Percentiles rank a stretch among this genome's conserved stretches.
These are phyloP conservation scores for Iberis amara DNA, from an alignment of 441 rosid genomes.

Conservation along the genomic window DNA sequence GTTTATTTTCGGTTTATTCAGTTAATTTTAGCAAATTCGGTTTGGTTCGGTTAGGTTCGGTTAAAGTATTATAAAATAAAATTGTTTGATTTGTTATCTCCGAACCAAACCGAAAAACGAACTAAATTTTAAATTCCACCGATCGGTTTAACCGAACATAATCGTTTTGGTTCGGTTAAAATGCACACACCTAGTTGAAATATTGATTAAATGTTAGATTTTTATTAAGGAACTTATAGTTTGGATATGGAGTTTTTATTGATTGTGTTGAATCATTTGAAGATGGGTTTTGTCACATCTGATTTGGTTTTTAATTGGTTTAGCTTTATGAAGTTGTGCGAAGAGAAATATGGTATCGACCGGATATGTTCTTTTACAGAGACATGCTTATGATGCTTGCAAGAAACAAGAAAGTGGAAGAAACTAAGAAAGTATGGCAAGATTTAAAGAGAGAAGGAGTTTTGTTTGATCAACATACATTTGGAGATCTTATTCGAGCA, in stretches of 20 bases:
- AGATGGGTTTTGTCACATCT: neutral
- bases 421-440: conserved; percentile 63
- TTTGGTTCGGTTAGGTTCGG: no score
- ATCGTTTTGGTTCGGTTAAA: no score
- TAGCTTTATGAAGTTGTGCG: conserved; percentile 78
- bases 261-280: neutral
- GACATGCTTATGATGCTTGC: conserved; percentile 96
- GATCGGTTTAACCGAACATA: no score
- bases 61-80: no score
- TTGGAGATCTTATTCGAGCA: conserved; percentile 73
- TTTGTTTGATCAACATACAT: conserved; percentile 82
- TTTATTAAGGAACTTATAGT: neutral
- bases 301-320: conserved; percentile 1
- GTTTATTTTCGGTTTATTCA: no score
- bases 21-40: no score
- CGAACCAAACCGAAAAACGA: no score
- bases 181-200: no score
- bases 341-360: conserved; percentile 86
- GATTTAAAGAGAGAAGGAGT: conserved; percentile 73
- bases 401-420: conserved; percentile 63
- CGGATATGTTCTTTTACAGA: conserved; percentile 84
- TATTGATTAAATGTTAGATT: no score
- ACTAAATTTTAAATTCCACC: no score
- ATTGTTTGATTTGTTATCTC: no score
- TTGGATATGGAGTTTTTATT: neutral